phyloP scores from a whole-genome alignment of 805 yeast species.

The Cyberlindnera xishuangbannaensis region DNA sequence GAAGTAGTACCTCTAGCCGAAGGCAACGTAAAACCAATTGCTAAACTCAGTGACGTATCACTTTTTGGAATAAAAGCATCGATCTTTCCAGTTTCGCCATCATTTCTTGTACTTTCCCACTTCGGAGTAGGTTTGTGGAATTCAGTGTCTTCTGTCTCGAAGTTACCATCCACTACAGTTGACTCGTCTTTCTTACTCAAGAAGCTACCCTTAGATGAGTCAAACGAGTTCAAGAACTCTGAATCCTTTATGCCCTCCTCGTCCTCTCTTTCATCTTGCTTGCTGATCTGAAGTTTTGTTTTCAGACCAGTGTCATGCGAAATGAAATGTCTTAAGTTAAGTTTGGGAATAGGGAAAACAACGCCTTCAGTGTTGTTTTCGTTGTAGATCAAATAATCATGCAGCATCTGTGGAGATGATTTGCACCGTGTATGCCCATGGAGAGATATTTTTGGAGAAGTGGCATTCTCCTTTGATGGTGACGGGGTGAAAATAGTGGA shows the following conservation, averaged over 20 bases:
- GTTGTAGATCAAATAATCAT: slow-evolving; percentile 6
- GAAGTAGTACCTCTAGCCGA: too few species aligned
- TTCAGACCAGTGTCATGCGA: slow-evolving; percentile 25
- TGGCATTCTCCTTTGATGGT: slow-evolving; percentile 1
- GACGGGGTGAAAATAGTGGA: background rate
- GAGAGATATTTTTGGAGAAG: background rate
- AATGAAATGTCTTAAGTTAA: slow-evolving; percentile 22
- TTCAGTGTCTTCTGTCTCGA: background rate
- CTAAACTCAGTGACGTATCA: too few species aligned
- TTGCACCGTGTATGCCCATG: slow-evolving; percentile 8
- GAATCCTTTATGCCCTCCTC: slow-evolving; percentile 12
- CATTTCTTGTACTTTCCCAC: too few species aligned
- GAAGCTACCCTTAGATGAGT: slow-evolving; percentile 4
- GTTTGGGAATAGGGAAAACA: slow-evolving; percentile 1
- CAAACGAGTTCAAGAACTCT: slow-evolving; percentile 11
- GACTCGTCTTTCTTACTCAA: background rate
- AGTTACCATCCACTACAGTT: background rate
- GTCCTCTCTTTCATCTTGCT: slow-evolving; percentile 6
- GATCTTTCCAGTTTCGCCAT: too few species aligned
- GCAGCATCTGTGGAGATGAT: slow-evolving; percentile 7
- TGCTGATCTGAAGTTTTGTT: slow-evolving; percentile 1
- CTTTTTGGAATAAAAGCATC: too few species aligned
- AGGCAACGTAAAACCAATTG: too few species aligned
- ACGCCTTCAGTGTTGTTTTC: background rate
- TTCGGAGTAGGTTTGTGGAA: too few species aligned